Conservation (phyloP, 305 asterid genomes). For the Fraxinus sp. region DNA sequence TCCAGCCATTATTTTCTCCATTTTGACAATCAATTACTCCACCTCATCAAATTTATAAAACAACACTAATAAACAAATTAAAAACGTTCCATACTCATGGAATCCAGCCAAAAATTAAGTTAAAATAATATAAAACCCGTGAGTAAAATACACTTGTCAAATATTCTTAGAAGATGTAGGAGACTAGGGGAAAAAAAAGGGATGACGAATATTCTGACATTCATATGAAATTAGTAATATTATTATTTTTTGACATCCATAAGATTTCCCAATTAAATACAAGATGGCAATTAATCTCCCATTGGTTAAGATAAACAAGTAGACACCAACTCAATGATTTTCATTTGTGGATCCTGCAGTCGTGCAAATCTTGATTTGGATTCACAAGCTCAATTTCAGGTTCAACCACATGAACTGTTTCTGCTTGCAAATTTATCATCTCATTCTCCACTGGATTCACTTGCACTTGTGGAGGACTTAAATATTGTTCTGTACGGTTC, state of each 20-base stretch:
- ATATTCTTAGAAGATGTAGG: too few relatives aligned
- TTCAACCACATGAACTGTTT: neutral
- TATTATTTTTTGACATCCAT: neutral
- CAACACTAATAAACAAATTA: too few relatives aligned
- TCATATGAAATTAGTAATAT: neutral
- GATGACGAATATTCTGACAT: neutral
- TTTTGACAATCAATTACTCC: too few relatives aligned
- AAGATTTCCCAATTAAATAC: neutral
- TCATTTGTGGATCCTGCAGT: neutral
- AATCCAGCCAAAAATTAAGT: too few relatives aligned
- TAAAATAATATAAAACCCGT: too few relatives aligned
- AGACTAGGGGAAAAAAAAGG: neutral
- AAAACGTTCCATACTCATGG: too few relatives aligned
- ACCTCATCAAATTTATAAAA: too few relatives aligned
- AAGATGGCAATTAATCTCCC: neutral
- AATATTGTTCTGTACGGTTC: neutral
- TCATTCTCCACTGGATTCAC: constrained; percentile 15
- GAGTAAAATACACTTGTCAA: too few relatives aligned
- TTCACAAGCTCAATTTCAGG: constrained; percentile 15
- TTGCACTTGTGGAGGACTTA: neutral
- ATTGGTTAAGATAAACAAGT: neutral
- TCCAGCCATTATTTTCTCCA: too few relatives aligned
- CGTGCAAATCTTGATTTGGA: neutral
- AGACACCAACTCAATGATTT: neutral
- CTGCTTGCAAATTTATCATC: neutral